Percentiles rank a stretch among this genome's conserved stretches.
Evolutionary conservation across 1,284 basidiomycete species (phyloP).

Genomic region (Peniophora sp.): DNA sequence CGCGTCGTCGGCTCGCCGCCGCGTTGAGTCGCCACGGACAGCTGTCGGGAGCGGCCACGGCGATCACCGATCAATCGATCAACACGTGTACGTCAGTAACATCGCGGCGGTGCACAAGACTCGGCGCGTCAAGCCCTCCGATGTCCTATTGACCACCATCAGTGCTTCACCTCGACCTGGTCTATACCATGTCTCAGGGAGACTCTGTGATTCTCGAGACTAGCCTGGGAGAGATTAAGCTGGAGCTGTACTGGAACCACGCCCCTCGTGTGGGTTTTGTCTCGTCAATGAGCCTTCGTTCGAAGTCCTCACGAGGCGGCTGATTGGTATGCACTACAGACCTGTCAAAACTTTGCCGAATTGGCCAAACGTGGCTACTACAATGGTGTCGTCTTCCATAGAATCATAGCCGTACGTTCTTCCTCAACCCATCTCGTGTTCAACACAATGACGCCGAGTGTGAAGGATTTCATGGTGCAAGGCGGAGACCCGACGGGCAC

Average conservation of each 20-base stretch:
- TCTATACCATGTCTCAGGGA: conserved; percentile 16
- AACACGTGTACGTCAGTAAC: no score
- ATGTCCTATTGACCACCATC: no score
- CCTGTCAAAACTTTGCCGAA: conserved; percentile 91
- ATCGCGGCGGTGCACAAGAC: no score
- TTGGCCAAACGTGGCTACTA: conserved; percentile 82
- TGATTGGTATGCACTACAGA: conserved; percentile 37
- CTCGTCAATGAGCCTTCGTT: no score
- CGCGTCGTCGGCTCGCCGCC: no score
- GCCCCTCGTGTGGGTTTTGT: conserved; percentile 65
- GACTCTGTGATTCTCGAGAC: conserved; percentile 78
- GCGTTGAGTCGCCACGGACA: no score
- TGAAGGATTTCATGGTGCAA: conserved; percentile 93
- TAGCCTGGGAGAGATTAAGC: conserved; percentile 77
- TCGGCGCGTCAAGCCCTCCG: no score
- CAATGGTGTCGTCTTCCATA: conserved; percentile 82
- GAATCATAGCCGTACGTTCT: conserved; percentile 69
- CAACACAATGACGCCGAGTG: neutral
- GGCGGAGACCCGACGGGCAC: conserved; percentile 93
- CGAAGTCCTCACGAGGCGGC: conserved; percentile 4
- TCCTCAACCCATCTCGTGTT: conserved; percentile 7
- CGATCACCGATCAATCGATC: no score
- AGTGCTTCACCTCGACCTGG: conserved; percentile 11
- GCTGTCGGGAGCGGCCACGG: no score
- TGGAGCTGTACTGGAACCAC: conserved; percentile 89